Evolutionary conservation across 2,329 filamentous ascomycete species (phyloP).

Genomic region (Ophiostoma pallidulum): DNA sequence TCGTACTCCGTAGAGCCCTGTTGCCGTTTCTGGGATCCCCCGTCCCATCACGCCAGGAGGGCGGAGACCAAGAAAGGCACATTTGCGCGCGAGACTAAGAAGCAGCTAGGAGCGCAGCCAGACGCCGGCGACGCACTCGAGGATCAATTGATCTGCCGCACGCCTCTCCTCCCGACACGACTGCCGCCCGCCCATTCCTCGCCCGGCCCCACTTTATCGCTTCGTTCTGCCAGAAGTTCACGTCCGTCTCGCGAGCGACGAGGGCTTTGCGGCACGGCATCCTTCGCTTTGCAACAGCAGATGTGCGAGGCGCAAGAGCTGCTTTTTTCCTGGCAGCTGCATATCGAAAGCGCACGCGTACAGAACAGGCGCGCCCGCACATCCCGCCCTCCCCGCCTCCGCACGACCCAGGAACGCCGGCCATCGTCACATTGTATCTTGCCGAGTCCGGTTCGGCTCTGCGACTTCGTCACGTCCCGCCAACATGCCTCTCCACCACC

Average conservation of each 20-base stretch:
- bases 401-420: neutral
- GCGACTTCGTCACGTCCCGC: neutral
- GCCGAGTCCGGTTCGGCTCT: neutral
- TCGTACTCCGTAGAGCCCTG: too few species aligned
- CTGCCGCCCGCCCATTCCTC: conserved; percentile 11
- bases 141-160: conserved; percentile 10
- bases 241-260: neutral
- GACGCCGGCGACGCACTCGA: neutral
- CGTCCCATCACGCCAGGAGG: too few species aligned
- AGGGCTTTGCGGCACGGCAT: too few species aligned
- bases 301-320: too few species aligned
- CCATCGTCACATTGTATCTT: too few species aligned
- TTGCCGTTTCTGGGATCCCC: too few species aligned
- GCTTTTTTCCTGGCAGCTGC: too few species aligned
- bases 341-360: neutral
- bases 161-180: conserved; percentile 8
- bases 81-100: too few species aligned
- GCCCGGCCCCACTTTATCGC: neutral
- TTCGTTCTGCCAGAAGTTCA: too few species aligned
- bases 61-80: too few species aligned
- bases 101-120: neutral
- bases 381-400: neutral
- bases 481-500: conserved; percentile 68
- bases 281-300: too few species aligned
- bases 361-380: neutral